A percentile compares a stretch with the other conserved stretches of the same genome.
phyloP scores from a whole-genome alignment of 2,329 filamentous ascomycete species.

The Mycosphaerella sp. region DNA sequence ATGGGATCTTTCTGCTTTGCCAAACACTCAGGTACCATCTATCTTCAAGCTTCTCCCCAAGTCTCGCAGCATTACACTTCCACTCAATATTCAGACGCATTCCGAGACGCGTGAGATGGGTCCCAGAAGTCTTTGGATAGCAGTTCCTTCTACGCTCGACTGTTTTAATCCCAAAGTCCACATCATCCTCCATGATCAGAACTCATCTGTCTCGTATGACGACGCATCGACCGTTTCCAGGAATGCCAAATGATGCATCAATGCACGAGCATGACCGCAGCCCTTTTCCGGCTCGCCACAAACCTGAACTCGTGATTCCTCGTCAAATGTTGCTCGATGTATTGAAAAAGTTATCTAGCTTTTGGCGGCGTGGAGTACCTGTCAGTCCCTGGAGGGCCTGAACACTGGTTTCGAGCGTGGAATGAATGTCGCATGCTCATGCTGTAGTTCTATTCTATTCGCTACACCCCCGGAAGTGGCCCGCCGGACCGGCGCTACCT shows the following conservation, averaged over 20 bases:
- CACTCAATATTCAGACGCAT: background rate
- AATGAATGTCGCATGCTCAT: too few species aligned
- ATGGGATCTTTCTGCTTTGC: constrained; percentile 4
- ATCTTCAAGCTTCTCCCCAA: constrained; percentile 10
- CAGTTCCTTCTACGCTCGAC: background rate
- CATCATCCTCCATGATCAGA: constrained; percentile 40
- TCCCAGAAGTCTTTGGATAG: constrained; percentile 21
- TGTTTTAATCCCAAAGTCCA: constrained; percentile 39
- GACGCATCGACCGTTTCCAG: constrained; percentile 33
- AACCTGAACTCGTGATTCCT: background rate
- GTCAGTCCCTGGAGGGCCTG: too few species aligned
- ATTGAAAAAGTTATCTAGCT: too few species aligned
- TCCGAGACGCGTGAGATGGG: background rate
- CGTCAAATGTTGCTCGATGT: background rate
- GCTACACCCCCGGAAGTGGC: too few species aligned
- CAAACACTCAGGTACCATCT: constrained; percentile 11
- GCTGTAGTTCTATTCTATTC: too few species aligned
- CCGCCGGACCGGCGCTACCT: too few species aligned
- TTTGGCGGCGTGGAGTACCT: too few species aligned
- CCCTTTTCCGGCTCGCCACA: background rate
- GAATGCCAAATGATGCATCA: constrained; percentile 10
- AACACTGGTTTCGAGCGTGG: too few species aligned
- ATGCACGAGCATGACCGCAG: constrained; percentile 1
- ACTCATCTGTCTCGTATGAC: constrained; percentile 37
- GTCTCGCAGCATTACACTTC: constrained; percentile 9